Evolutionary conservation across 1,284 basidiomycete genomes (phyloP).

Genomic region (Ustilago hordei): DNA sequence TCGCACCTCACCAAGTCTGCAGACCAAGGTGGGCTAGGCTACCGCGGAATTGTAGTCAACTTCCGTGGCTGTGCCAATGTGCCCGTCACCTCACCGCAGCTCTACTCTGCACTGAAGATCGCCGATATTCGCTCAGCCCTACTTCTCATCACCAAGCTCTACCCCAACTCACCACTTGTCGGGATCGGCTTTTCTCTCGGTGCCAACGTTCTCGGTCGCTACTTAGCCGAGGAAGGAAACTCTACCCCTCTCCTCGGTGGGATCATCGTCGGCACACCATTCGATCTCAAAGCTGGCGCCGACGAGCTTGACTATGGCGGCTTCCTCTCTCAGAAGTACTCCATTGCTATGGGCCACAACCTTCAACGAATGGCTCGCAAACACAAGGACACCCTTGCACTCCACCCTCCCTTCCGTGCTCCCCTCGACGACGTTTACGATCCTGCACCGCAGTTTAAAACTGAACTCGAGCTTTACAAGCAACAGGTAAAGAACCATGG

Average conservation of each 20-base stretch:
- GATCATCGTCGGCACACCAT: slow-evolving; percentile 84
- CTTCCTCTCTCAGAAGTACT: slow-evolving; percentile 80
- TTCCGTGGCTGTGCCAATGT: slow-evolving; percentile 93
- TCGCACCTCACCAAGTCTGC: slow-evolving; percentile 59
- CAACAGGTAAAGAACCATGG: slow-evolving; percentile 44
- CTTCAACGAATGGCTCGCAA: slow-evolving; percentile 71
- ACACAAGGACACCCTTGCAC: slow-evolving; percentile 57
- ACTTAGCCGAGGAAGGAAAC: slow-evolving; percentile 87
- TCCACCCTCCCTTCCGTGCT: slow-evolving; percentile 56
- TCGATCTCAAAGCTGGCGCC: slow-evolving; percentile 76
- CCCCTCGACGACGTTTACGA: slow-evolving; percentile 55
- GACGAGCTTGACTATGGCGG: slow-evolving; percentile 72
- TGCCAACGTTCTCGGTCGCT: slow-evolving; percentile 90
- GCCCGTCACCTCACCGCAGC: slow-evolving; percentile 77
- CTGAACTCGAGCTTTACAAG: slow-evolving; percentile 42
- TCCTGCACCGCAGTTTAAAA: slow-evolving; percentile 39
- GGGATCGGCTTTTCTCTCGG: slow-evolving; percentile 95
- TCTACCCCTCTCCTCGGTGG: slow-evolving; percentile 77
- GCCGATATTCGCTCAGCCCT: slow-evolving; percentile 86
- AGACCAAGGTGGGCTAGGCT: slow-evolving; percentile 74
- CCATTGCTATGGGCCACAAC: slow-evolving; percentile 84
- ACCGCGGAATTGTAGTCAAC: slow-evolving; percentile 63
- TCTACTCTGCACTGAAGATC: slow-evolving; percentile 84
- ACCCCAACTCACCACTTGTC: slow-evolving; percentile 83
- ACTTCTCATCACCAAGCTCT: slow-evolving; percentile 79